A percentile compares a stretch with the other conserved stretches of the same genome.
Evolutionary conservation across 2,329 filamentous ascomycete genomes (phyloP).

Genomic region (Pyrenochaeta sp.): DNA sequence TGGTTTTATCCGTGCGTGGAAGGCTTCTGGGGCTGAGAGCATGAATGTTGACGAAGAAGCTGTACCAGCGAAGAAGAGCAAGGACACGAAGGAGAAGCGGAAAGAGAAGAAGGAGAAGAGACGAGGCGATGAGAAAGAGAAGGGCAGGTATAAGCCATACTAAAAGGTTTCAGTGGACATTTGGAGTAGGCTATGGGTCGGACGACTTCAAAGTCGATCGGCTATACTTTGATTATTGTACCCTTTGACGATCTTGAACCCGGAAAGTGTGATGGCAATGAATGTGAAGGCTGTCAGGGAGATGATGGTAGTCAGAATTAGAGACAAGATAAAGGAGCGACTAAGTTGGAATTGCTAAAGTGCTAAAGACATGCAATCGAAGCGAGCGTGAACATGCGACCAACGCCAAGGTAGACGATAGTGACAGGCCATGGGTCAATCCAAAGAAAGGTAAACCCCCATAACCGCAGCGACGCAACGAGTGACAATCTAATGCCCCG

Average conservation of each 20-base stretch:
- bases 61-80: constrained; percentile 29
- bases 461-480: background rate
- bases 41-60: constrained; percentile 40
- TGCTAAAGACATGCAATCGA: background rate
- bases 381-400: constrained; percentile 1
- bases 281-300: no score
- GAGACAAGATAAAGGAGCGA: background rate
- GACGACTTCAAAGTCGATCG: background rate
- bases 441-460: constrained; percentile 8
- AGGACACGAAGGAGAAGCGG: constrained; percentile 41
- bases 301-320: no score
- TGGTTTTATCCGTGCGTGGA: constrained; percentile 56
- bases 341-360: background rate
- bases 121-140: constrained; percentile 41
- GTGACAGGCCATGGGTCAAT: constrained; percentile 20
- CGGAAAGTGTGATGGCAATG: no score
- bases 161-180: constrained; percentile 12
- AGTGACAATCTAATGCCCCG: background rate
- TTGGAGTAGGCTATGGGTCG: no score
- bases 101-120: constrained; percentile 46
- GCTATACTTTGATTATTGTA: no score
- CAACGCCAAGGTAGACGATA: constrained; percentile 1
- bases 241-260: background rate
- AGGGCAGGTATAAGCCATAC: constrained; percentile 52
- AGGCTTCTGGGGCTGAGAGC: constrained; percentile 23